Evolutionary conservation across 2,329 filamentous ascomycete genomes (phyloP), one percentile per base, ranked within the genome.

Genomic region (Colletotrichum zoysiae): DNA sequence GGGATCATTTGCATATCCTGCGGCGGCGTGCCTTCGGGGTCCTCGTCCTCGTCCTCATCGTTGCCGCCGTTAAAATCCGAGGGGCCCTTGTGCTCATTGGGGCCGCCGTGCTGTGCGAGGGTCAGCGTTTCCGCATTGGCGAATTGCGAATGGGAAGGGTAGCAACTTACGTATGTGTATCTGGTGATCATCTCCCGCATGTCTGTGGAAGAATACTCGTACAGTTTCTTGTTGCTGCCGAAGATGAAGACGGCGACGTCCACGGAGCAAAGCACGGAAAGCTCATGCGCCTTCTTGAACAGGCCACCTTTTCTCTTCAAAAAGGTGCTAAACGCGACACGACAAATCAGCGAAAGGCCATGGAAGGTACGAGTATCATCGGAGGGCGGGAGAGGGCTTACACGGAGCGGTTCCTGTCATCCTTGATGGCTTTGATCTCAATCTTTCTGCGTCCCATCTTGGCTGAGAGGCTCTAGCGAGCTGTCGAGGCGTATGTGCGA

Each of bases 241-340:
- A 98, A 98, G 78, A 99, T 98, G 82, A 99, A 96, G 79, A 99
- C 96, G 51, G 96, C 96, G 76, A 99, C 96, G 82, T 99, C 96
- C 81, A 99, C 96, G 50, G 95, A 98, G 82, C 96, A 99, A 74
- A 99, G 92, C 58, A 99, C 96, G 65, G 95, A 97, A 64, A 99
- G 89, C 88, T 99, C 96, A 82, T 99, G 95, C 65, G 96, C 96
- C 89, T 99, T 99, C 87, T 99, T 99, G 89, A 99, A 99, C 61
- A 99, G 87, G 78, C 96, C 96, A 78, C 95, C 96, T 84, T 99
- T 99, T 85, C 96, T 93, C 88, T 99, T 99, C 77, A 99, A 86
- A 82, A 99, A 99, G 56, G 96, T 99, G 75, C 95, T 98, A 79
- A 65, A 38, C 59, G 64, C 64, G 55, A 67, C 69, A 66, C 69